A percentile compares a stretch with the other conserved stretches of the same genome.
Evolutionary conservation across 306 rosid genomes (phyloP).

Genomic region (Styphnolobium japonicum): DNA sequence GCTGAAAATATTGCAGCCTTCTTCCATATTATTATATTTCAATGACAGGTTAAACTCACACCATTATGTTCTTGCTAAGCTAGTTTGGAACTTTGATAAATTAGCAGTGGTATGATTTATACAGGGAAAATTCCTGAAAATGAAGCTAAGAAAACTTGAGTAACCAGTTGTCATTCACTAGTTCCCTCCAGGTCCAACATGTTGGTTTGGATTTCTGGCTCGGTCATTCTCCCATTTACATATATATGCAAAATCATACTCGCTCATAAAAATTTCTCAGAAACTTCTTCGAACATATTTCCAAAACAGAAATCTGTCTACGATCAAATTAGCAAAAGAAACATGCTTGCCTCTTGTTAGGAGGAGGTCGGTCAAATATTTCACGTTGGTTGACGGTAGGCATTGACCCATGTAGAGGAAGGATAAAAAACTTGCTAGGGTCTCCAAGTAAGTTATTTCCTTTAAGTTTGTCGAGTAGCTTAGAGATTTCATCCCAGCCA

Average conservation of each 20-base stretch:
- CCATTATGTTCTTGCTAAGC: not conserved
- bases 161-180: not conserved
- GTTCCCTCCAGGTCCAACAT: not conserved
- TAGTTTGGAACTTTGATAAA: not conserved
- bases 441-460: slow-evolving; percentile 74
- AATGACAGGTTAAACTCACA: not conserved
- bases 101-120: not conserved
- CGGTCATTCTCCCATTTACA: not conserved
- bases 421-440: slow-evolving; percentile 63
- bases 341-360: slow-evolving; percentile 71
- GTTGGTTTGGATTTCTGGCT: not conserved
- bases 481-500: slow-evolving; percentile 97
- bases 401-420: slow-evolving; percentile 96
- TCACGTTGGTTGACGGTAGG: slow-evolving; percentile 89
- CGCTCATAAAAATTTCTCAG: not conserved
- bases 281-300: slow-evolving; percentile 17
- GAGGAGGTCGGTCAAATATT: slow-evolving; percentile 89
- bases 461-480: slow-evolving; percentile 75
- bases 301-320: not conserved
- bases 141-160: slow-evolving; percentile 2
- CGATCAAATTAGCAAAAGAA: slow-evolving; percentile 25
- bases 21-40: not conserved
- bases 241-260: not conserved
- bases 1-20: not conserved
- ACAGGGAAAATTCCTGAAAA: not conserved